phyloP scores from a whole-genome alignment of 331 rosid species.

The Cydonia oblonga region DNA sequence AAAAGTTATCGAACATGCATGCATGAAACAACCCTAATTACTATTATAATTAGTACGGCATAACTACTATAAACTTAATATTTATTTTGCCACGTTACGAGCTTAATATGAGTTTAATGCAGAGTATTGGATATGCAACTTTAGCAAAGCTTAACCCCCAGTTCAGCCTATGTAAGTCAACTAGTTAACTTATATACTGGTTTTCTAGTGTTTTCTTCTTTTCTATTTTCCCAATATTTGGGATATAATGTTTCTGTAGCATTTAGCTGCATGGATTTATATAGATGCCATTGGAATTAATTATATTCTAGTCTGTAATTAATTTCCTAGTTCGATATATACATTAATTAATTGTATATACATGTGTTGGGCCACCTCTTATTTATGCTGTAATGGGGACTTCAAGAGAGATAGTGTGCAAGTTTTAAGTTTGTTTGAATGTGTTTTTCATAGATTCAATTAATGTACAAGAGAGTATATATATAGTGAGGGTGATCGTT shows the following conservation, averaged over 20 bases:
- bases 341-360: constrained; percentile 13
- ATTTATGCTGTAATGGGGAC: constrained; percentile 69
- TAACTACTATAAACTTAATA: neutral
- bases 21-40: neutral
- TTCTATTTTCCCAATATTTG: neutral
- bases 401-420: constrained; percentile 60
- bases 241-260: neutral
- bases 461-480: too few relatives aligned
- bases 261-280: neutral
- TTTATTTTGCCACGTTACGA: neutral
- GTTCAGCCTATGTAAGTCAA: constrained; percentile 78
- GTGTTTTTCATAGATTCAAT: too few relatives aligned
- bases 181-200: neutral
- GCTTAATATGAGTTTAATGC: constrained; percentile 11
- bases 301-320: neutral
- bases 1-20: neutral
- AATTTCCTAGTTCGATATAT: neutral
- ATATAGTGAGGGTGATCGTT: too few relatives aligned
- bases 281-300: neutral
- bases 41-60: neutral
- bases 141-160: constrained; percentile 73
- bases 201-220: neutral
- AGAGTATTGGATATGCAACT: constrained; percentile 89
- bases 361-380: constrained; percentile 76
- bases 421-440: too few relatives aligned